A percentile compares a stretch with the other conserved stretches of the same genome.
Conservation (phyloP, 495 filamentous ascomycete genomes). For the Hyaloscypha bicolor region DNA sequence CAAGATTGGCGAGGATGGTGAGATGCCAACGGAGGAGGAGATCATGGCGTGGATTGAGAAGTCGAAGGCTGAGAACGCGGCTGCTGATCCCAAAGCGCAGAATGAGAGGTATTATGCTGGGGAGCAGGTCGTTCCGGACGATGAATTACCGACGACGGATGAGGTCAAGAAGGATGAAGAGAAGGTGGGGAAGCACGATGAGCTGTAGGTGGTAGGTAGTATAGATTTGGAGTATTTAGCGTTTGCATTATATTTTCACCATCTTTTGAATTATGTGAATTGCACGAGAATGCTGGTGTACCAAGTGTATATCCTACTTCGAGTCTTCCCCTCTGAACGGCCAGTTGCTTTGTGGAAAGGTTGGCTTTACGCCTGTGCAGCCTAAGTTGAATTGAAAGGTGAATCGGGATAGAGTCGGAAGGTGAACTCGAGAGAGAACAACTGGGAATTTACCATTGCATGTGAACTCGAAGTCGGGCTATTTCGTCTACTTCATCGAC, state of each 20-base stretch:
- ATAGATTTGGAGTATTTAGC: neutral
- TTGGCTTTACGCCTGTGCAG: too few species aligned
- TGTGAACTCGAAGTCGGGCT: neutral
- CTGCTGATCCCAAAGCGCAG: neutral
- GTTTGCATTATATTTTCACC: neutral
- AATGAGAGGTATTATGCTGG: conserved; percentile 1
- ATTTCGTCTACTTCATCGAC: neutral
- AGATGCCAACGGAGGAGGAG: conserved; percentile 31
- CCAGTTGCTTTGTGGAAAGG: neutral
- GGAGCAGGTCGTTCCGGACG: neutral
- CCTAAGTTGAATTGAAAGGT: too few species aligned
- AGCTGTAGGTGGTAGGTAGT: conserved; percentile 10
- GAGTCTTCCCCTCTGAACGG: too few species aligned
- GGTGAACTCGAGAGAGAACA: neutral
- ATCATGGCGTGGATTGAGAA: conserved; percentile 27
- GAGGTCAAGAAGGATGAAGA: neutral
- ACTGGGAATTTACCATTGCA: neutral
- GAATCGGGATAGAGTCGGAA: neutral
- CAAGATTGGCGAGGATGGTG: conserved; percentile 18
- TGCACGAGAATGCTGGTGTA: neutral
- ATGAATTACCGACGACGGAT: neutral
- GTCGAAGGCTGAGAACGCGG: neutral
- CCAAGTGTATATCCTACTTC: too few species aligned
- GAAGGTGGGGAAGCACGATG: conserved; percentile 18
- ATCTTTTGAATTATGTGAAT: neutral